Conservation (phyloP, 176 grass and related monocot species). For the Oryza glumipatula region DNA sequence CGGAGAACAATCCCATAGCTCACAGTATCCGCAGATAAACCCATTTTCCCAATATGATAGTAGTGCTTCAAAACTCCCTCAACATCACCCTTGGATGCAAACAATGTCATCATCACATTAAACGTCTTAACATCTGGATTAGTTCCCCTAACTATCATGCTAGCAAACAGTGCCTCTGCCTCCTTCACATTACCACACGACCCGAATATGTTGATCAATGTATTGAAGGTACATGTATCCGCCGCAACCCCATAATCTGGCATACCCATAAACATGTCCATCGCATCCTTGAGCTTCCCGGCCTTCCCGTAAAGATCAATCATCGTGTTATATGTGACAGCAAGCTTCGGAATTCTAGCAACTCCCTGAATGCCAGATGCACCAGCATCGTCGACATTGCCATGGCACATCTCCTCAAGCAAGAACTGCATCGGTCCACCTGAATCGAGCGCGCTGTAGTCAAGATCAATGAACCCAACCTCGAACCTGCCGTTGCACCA, state of each 20-base stretch:
- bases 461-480: conserved; percentile 56
- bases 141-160: conserved; percentile 54
- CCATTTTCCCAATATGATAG: conserved; percentile 38
- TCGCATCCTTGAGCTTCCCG: conserved; percentile 54
- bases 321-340: conserved; percentile 60
- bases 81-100: conserved; percentile 53
- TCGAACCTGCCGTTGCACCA: conserved; percentile 67
- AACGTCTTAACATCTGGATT: conserved; percentile 59
- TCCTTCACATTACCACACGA: conserved; percentile 42
- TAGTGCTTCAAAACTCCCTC: conserved; percentile 52
- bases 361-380: neutral
- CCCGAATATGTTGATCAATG: conserved; percentile 60
- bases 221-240: conserved; percentile 65
- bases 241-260: conserved; percentile 44
- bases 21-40: conserved; percentile 55
- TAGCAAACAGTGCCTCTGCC: conserved; percentile 53
- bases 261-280: conserved; percentile 59
- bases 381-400: conserved; percentile 11
- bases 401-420: conserved; percentile 45
- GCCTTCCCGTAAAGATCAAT: conserved; percentile 77
- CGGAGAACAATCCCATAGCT: conserved; percentile 73
- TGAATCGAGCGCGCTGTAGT: conserved; percentile 37
- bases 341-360: conserved; percentile 51
- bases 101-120: conserved; percentile 66
- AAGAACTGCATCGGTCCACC: conserved; percentile 53